phyloP scores from a whole-genome alignment of 805 yeast genomes.

The Suhomyces vadensis region DNA sequence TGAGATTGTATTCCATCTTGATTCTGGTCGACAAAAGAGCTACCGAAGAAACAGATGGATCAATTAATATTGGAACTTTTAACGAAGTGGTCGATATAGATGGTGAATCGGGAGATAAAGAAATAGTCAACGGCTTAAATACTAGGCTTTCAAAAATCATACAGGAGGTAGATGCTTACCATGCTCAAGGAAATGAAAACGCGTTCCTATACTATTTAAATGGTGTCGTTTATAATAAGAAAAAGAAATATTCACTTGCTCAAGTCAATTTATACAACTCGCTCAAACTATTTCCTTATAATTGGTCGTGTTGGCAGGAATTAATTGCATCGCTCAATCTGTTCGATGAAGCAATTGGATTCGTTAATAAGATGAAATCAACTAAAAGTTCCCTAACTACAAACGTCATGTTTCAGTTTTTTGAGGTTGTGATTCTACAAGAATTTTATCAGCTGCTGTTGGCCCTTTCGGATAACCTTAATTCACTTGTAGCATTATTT shows the following conservation, averaged over 20 bases:
- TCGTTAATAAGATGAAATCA: slow-evolving; percentile 40
- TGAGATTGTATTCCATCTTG: slow-evolving; percentile 67
- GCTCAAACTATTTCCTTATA: slow-evolving; percentile 68
- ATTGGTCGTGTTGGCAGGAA: slow-evolving; percentile 95
- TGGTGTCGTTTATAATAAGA: slow-evolving; percentile 67
- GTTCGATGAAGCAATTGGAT: slow-evolving; percentile 56
- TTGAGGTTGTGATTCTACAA: slow-evolving; percentile 67
- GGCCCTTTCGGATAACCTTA: slow-evolving; percentile 51
- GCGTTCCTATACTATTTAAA: slow-evolving; percentile 69
- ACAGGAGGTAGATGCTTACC: slow-evolving; percentile 41
- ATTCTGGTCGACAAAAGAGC: slow-evolving; percentile 75
- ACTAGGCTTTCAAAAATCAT: slow-evolving; percentile 34
- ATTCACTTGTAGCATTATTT: slow-evolving; percentile 51
- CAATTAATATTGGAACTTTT: slow-evolving; percentile 43
- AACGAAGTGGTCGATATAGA: slow-evolving; percentile 21
- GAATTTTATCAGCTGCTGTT: slow-evolving; percentile 74
- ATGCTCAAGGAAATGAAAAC: slow-evolving; percentile 30
- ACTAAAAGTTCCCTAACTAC: slow-evolving; percentile 32
- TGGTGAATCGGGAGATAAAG: slow-evolving; percentile 10
- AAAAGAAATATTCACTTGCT: slow-evolving; percentile 62
- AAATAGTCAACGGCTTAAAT: slow-evolving; percentile 23
- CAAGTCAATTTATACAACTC: slow-evolving; percentile 61
- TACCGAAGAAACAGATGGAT: slow-evolving; percentile 71
- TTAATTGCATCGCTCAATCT: slow-evolving; percentile 60
- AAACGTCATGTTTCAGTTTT: slow-evolving; percentile 48